Evolutionary conservation across 805 yeast species (phyloP), one percentile per base, ranked within the genome.

Genomic region (Cyberlindnera xylosilytica): DNA sequence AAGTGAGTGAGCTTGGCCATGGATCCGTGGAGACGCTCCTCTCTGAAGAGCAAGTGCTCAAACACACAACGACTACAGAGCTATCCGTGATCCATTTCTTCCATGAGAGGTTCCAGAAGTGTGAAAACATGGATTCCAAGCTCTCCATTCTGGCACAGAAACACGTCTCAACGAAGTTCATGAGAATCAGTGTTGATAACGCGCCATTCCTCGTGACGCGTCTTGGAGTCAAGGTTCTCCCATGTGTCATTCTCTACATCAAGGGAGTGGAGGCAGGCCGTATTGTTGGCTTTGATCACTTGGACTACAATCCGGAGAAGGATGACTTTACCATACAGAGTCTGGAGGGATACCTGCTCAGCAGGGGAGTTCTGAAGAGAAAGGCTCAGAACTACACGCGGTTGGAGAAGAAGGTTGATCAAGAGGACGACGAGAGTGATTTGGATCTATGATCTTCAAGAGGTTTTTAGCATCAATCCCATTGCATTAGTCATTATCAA

Each of bases 171-270:
- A 68, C 85, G 1, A 69, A 68, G 43, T 76, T 83, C 45, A 60
- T 73, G 17, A 69, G 74, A 35, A 72, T 84, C 4, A 68, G 73
- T 41, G 96, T 86, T 0, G 74, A 69, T 27, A 64, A 73, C 29
- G 84, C 90, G 1, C 89, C 95, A 4, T 87, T 87, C 55, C 64
- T 88, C 34, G 87, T 79, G 4, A 64, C 78, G 2, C 79, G 78
- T 55, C 69, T 88, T 30, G 65, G 69, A 3, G 70, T 88, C 38
- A 77, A 82, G 56, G 79, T 83, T 10, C 66, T 87, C 5, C 96
- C 96, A 0, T 81, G 80, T 50, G 79, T 87, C 2, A 61, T 83
- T 2, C 67, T 79, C 8, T 87, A 81, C 55, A 65, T 64, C 11
- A 65, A 73, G 28, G 90, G 90, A 1, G 61, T 70, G 34, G 91